Base-by-base conservation (phyloP, 495 filamentous ascomycete species). In the Hypoxylon trugodes region DNA sequence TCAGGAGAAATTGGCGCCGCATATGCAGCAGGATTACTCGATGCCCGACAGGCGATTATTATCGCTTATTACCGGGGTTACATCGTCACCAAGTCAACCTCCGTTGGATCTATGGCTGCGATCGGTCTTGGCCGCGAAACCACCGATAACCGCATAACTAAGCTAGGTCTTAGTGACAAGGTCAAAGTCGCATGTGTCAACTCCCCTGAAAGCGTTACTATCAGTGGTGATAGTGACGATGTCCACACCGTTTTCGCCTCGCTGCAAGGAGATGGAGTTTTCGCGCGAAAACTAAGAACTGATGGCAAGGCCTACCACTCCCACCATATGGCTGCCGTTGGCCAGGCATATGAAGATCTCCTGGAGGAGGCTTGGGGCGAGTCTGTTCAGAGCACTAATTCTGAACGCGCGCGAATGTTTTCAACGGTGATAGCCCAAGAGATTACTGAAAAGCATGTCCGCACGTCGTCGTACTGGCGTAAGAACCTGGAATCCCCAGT, bases 261-360 rank as follows among this genome's bases (percentile, higher is more conserved):
- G 61, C 76, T 2, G 57, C 84, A 1, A 70, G 81, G 72, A 0
- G 61, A 78, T 9, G 43, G 59, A 0, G 74, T 68, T 6, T 83
- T 84, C 57, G 66, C 71, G 0, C 56, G 81, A 2, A 15, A 40
- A 0, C 63, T 85, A 6, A 65, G 61, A 19, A 81, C 82, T 0
- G 77, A 79, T 16, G 77, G 82, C 12, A 71, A 60, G 2, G 84
- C 84, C 0, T 87, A 86, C 51, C 84, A 85, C 60, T 79, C 81
- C 0, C 71, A 77, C 7, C 79, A 79, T 40, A 84, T 85, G 80
- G 51, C 71, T 18, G 56, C 73, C n/a, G 65, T 79, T 1, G 75
- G 75, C 15, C 61, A 75, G 7, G 68, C 71, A 6, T 80, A 81
- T 54, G 49, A 51, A 3, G 61, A 68, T 0, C 61, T 74, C 21